These are phyloP conservation scores for Xylaria multiplex DNA, from an alignment of 2,329 filamentous ascomycete genomes.

Conservation along the genomic window DNA sequence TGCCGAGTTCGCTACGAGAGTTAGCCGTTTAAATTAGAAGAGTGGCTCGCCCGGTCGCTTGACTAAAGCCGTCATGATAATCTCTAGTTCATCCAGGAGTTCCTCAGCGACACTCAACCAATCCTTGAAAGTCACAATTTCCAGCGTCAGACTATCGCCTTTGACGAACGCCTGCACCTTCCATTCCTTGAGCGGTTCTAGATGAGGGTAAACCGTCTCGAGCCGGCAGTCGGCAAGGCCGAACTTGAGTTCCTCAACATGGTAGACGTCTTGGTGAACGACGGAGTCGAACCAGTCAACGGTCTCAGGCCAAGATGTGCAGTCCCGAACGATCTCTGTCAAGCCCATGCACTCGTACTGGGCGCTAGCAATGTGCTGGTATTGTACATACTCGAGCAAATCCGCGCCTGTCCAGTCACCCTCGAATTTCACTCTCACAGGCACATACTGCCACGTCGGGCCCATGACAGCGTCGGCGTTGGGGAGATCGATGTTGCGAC, in stretches of 20 bases:
- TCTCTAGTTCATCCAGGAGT: slow-evolving; percentile 61
- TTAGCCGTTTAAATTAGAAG: slow-evolving; percentile 39
- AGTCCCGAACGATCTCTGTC: slow-evolving; percentile 61
- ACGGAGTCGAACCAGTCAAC: slow-evolving; percentile 63
- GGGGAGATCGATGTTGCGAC: slow-evolving; percentile 67
- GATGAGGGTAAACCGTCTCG: slow-evolving; percentile 69
- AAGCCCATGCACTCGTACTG: slow-evolving; percentile 66
- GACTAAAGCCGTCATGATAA: slow-evolving; percentile 54
- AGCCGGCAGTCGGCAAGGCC: slow-evolving; percentile 54
- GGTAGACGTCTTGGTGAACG: slow-evolving; percentile 68
- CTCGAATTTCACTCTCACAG: slow-evolving; percentile 67
- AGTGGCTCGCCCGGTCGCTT: slow-evolving; percentile 48
- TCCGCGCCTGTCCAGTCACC: slow-evolving; percentile 61
- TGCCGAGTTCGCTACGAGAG: too few species aligned
- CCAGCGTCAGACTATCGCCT: slow-evolving; percentile 62
- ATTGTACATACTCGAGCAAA: slow-evolving; percentile 63
- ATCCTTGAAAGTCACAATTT: slow-evolving; percentile 68
- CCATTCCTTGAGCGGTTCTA: slow-evolving; percentile 65
- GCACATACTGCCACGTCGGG: slow-evolving; percentile 74
- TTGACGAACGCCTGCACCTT: slow-evolving; percentile 70
- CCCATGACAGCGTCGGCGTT: slow-evolving; percentile 68
- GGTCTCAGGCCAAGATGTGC: slow-evolving; percentile 57
- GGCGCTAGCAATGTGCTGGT: slow-evolving; percentile 66
- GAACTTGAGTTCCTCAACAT: slow-evolving; percentile 65
- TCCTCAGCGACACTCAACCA: slow-evolving; percentile 63